Base-by-base conservation (phyloP, 1,284 basidiomycete species). In the Acaromyces ingoldii region DNA sequence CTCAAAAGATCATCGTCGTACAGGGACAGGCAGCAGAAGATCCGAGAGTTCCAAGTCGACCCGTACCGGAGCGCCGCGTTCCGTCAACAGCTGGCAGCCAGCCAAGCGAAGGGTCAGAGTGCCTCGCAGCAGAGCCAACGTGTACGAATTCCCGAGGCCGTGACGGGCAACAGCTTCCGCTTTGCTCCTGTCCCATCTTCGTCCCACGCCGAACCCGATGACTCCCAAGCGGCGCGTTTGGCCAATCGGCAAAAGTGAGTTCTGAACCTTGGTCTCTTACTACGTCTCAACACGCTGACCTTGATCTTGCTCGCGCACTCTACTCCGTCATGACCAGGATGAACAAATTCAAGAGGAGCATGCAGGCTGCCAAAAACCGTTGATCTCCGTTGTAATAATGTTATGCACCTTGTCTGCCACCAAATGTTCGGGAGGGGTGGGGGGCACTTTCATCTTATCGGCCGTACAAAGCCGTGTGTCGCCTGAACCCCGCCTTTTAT, bases 1-100 rank as follows among this genome's bases (percentile, higher is more conserved):
- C 53, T 75, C 4, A 72, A 72, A 42, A 49, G 70, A 1, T 70
- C 66, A 1, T 59, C 67, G 7, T 73, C 70, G 9, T 74, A 74
- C 53, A 57, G 73, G 15, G 71, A 70, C 49, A 53, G 70, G 11
- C 65, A 72, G 28, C 45, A 47, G 17, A 22, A 31, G 33, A 25
- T 15, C 34, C 42, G 42, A 26, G 45, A 47, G 21, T 31, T 11
- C 29, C 25, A 36, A 3, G 45, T 36, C n/a, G 45, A 45, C 34
- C 21, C 21, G 34, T 17, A 3, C 13, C 21, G 38, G 28, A 41
- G 13, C 26, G n/a, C n/a, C n/a, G n/a, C n/a, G n/a, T n/a, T n/a
- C n/a, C n/a, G n/a, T n/a, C n/a, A n/a, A n/a, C 15, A 15, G n/a
- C 11, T 25, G 26, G 45, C 28, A 2, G 7, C n/a, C 7, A 26